These are phyloP conservation scores for Anaeramoeba flamelloides DNA, from an alignment of 78 protist genomes.

Conservation along the genomic window DNA sequence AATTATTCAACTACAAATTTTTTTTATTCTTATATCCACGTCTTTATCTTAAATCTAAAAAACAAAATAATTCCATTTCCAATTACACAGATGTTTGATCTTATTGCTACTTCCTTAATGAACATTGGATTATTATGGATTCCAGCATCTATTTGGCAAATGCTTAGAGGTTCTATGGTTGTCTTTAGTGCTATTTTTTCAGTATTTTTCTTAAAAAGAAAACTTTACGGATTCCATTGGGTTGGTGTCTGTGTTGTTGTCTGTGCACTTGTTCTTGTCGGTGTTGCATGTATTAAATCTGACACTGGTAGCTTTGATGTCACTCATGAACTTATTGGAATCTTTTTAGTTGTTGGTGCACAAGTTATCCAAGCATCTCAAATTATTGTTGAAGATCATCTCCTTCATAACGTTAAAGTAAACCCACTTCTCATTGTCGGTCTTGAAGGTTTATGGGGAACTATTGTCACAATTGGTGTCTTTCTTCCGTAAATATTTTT, in stretches of 20 bases:
- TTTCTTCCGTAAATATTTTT: no score
- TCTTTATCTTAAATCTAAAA: no score
- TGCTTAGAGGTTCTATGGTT: constrained; percentile 28
- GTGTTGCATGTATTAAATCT: constrained; percentile 4
- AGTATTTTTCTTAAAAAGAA: background rate
- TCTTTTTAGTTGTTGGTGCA: no score
- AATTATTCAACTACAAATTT: no score
- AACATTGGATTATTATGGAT: constrained; percentile 15
- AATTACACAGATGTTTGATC: no score
- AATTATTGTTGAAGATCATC: constrained; percentile 14
- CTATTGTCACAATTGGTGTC: no score
- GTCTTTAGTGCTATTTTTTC: constrained; percentile 38
- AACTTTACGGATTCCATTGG: constrained; percentile 10
- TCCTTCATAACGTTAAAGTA: background rate
- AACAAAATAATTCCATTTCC: no score
- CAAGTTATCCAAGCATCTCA: constrained; percentile 26
- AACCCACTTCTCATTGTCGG: constrained; percentile 22
- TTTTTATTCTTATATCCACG: no score
- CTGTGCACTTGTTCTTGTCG: constrained; percentile 3
- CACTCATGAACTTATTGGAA: no score
- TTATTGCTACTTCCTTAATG: constrained; percentile 28
- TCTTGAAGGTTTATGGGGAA: constrained; percentile 35
- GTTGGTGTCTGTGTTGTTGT: constrained; percentile 5
- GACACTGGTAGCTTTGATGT: no score
- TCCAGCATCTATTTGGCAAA: no score